These are phyloP conservation scores for Phtheirospermum japonicum DNA, from an alignment of 257 asterid species.

Conservation along the genomic window DNA sequence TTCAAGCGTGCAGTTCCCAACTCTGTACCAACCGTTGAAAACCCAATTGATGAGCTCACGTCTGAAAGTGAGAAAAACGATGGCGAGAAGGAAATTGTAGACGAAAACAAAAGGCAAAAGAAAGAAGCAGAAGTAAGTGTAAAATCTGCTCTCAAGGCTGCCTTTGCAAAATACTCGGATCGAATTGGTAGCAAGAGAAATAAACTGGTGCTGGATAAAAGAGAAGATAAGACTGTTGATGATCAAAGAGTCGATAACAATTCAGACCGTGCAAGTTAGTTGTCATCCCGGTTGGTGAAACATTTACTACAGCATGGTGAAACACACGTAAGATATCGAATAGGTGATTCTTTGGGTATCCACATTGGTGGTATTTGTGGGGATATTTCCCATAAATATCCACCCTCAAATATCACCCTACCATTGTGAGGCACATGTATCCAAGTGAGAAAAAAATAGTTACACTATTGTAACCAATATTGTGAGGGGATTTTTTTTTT, in stretches of 20 bases:
- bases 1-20: conserved; percentile 71
- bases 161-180: conserved; percentile 65
- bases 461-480: too few species aligned
- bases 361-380: too few species aligned
- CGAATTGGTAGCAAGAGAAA: conserved; percentile 44
- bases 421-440: too few species aligned
- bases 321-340: too few species aligned
- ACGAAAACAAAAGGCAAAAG: conserved; percentile 47
- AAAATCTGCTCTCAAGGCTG: conserved; percentile 74
- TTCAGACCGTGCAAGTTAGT: conserved; percentile 28
- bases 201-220: conserved; percentile 33
- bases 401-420: too few species aligned
- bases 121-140: conserved; percentile 57
- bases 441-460: too few species aligned
- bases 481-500: too few species aligned
- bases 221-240: conserved; percentile 28
- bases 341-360: too few species aligned
- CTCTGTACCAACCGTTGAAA: conserved; percentile 37
- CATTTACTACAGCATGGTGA: neutral
- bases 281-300: neutral
- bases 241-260: conserved; percentile 25
- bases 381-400: too few species aligned
- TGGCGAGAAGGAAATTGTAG: conserved; percentile 35
- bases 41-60: conserved; percentile 29
- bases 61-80: conserved; percentile 44